These are phyloP conservation scores for Vinca minor DNA, from an alignment of 257 asterid species.

Conservation along the genomic window DNA sequence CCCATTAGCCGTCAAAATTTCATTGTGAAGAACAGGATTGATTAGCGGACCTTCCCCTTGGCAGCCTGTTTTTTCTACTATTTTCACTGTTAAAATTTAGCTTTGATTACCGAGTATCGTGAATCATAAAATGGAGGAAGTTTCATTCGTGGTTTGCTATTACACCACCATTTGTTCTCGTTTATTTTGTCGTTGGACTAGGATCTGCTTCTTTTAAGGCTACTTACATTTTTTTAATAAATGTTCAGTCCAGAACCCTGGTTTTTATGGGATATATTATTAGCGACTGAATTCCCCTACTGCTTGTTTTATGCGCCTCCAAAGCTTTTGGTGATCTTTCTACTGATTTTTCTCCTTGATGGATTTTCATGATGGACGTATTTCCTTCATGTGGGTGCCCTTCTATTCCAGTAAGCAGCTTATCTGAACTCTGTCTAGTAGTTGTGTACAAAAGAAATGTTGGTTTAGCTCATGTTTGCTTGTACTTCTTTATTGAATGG, in stretches of 20 bases:
- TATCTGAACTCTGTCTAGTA: background rate
- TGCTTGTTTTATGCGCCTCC: no score
- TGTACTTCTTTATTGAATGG: no score
- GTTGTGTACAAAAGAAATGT: background rate
- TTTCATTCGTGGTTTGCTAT: background rate
- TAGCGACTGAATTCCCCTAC: background rate
- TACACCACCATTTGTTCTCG: background rate
- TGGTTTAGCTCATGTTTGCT: no score
- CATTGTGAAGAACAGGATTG: constrained; percentile 59
- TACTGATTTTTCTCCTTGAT: background rate
- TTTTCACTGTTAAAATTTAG: background rate
- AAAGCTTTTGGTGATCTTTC: background rate
- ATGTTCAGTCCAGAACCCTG: background rate
- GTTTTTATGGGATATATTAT: background rate
- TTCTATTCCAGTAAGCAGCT: background rate
- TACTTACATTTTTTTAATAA: constrained; percentile 8
- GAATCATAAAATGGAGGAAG: constrained; percentile 9
- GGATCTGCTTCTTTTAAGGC: background rate
- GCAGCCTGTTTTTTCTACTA: background rate
- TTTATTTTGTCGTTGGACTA: background rate
- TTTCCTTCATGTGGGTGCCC: background rate
- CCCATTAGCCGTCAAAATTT: constrained; percentile 94
- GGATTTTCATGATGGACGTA: background rate
- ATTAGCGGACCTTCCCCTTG: constrained; percentile 14
- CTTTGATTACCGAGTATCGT: background rate